These are phyloP conservation scores for Climacium dendroides DNA, from an alignment of 225 moss, liverwort and hornwort genomes.

Conservation along the genomic window DNA sequence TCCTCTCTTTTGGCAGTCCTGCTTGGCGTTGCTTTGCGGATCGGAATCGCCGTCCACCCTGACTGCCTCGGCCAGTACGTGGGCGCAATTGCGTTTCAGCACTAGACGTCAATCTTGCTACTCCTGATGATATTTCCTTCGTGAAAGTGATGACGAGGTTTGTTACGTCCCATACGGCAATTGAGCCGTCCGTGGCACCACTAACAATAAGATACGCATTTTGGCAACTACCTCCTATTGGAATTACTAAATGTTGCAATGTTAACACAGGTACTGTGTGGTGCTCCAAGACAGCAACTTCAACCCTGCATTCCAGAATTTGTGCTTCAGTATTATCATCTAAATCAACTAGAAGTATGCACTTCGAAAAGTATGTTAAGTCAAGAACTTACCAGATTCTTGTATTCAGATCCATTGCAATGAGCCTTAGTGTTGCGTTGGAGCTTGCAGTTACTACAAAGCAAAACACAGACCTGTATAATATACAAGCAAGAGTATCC, in stretches of 20 bases:
- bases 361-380: background rate
- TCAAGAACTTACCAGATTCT: conserved; percentile 48
- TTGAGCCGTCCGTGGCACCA: conserved; percentile 78
- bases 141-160: conserved; percentile 29
- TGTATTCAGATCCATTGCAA: conserved; percentile 43
- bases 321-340: background rate
- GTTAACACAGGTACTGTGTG: conserved; percentile 61
- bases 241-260: conserved; percentile 55
- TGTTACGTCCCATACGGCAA: conserved; percentile 81
- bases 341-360: background rate
- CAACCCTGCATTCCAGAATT: conserved; percentile 45
- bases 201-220: conserved; percentile 56
- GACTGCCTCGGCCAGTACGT: conserved; percentile 82
- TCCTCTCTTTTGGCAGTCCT: conserved; percentile 4
- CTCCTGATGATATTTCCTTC: conserved; percentile 1
- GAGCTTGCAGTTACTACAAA: conserved; percentile 86
- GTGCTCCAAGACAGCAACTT: conserved; percentile 66
- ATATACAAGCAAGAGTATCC: background rate
- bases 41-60: conserved; percentile 74
- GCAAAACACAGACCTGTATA: conserved; percentile 47
- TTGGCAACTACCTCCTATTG: conserved; percentile 20
- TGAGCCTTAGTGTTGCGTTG: conserved; percentile 56
- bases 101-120: background rate
- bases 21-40: conserved; percentile 22
- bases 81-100: conserved; percentile 43